Base-by-base conservation (phyloP, 2,329 filamentous ascomycete genomes). In the Venturia effusa region DNA sequence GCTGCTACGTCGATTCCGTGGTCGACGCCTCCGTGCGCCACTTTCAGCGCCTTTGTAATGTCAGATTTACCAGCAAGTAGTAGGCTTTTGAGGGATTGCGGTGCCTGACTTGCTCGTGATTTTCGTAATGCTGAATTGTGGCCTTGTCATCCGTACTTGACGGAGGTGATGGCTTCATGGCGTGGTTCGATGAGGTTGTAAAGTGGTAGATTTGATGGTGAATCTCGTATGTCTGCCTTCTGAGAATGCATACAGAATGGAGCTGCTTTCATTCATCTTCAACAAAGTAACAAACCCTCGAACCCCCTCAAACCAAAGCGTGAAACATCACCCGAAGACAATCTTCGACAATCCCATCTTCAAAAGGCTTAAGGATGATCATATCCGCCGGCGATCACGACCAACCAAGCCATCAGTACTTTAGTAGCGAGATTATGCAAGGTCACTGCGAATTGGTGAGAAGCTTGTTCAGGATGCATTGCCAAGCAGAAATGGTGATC, bases 1-100 rank as follows among this genome's bases (percentile, higher is more conserved):
- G 59, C 34, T 39, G 59, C 59, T n/a, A 45, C 59, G 17, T 61
- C 59, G 27, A 61, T 48, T 4, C 22, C 59, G 37, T 61, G 37
- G 19, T 61, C 59, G 32, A 40, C 17, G 27, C 59, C 59, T 48
- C 59, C 59, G 15, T 45, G 3, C 4, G 41, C 3, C 8, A 4
- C 34, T 13, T 48, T 30, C 11, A 27, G 15, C n/a, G 32, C 22
- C 59, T 61, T 41, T 11, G 11, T 45, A 8, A n/a, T 17, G 54
- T 19, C 27, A 34, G 34, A 22, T 3, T 30, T 24, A n/a, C 34
- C 34, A 30, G n/a, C n/a, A n/a, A n/a, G n/a, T n/a, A 34, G n/a
- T 34, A n/a, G 17, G 34, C 54, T 32, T 3, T 39, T 4, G 54
- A 34, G 34, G 22, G 34, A 39, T n/a, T 6, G 5, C 6, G n/a